These are phyloP conservation scores for Cercospora zeina DNA, from an alignment of 2,329 filamentous ascomycete species.

Conservation along the genomic window DNA sequence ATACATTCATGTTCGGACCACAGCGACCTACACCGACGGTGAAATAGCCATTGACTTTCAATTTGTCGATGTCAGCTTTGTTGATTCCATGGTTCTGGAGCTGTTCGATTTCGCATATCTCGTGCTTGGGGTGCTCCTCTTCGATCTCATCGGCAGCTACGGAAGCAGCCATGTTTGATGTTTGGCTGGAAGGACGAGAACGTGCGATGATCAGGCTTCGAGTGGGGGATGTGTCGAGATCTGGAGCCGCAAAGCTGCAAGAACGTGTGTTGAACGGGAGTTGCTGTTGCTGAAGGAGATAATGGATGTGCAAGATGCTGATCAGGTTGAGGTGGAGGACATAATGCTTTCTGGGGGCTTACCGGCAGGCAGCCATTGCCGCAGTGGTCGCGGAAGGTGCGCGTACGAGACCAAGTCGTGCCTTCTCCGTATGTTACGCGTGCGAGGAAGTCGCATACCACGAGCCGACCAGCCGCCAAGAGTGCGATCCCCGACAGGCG, in stretches of 20 bases:
- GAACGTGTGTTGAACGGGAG: neutral
- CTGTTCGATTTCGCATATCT: conserved; percentile 66
- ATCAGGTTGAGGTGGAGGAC: conserved; percentile 8
- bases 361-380: neutral
- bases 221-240: neutral
- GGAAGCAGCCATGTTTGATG: conserved; percentile 53
- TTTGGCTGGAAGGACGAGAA: neutral
- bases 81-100: conserved; percentile 67
- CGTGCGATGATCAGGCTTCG: neutral
- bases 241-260: neutral
- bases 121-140: conserved; percentile 43
- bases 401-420: neutral
- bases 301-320: neutral
- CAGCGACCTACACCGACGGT: conserved; percentile 58
- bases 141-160: conserved; percentile 57
- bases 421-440: neutral
- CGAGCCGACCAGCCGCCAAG: neutral
- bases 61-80: conserved; percentile 64
- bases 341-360: neutral
- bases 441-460: conserved; percentile 3
- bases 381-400: neutral
- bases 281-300: neutral
- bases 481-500: neutral
- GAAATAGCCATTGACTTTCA: conserved; percentile 63
- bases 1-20: neutral